phyloP scores from a whole-genome alignment of 192 early-diverging fungal species.

The Allomyces macrogynus region DNA sequence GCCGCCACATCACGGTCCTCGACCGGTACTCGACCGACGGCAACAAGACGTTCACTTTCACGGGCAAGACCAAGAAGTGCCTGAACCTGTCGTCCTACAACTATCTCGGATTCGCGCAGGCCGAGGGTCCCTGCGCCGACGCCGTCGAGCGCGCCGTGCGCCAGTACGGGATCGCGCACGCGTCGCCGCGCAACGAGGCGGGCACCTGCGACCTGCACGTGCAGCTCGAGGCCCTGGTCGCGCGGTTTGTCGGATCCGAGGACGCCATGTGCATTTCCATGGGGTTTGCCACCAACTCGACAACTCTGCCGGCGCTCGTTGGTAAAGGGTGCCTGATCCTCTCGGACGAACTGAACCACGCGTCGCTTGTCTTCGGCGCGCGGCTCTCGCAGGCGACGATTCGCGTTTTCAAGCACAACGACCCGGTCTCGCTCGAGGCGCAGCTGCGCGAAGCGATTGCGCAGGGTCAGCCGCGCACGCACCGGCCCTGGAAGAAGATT shows the following conservation, averaged over 20 bases:
- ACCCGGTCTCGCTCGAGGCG: conserved; percentile 51
- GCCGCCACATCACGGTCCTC: conserved; percentile 60
- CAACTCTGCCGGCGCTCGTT: conserved; percentile 74
- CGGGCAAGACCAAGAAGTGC: conserved; percentile 52
- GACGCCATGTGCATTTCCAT: conserved; percentile 72
- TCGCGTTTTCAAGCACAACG: conserved; percentile 88
- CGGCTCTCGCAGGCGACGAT: conserved; percentile 75
- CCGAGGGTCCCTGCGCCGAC: conserved; percentile 81
- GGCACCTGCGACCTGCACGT: conserved; percentile 48
- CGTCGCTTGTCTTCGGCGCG: conserved; percentile 82
- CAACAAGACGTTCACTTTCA: conserved; percentile 66
- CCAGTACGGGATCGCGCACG: conserved; percentile 48
- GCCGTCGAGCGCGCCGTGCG: conserved; percentile 58
- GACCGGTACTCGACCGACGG: conserved; percentile 71
- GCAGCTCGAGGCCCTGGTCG: conserved; percentile 66
- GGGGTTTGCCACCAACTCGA: conserved; percentile 96
- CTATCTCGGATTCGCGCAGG: conserved; percentile 92
- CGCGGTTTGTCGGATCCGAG: conserved; percentile 75
- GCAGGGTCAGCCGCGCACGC: conserved; percentile 91
- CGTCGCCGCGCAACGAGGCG: conserved; percentile 46
- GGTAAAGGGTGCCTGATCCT: conserved; percentile 73
- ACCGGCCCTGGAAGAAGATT: conserved; percentile 98
- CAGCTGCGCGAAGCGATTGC: conserved; percentile 71
- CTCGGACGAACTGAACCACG: conserved; percentile 89
- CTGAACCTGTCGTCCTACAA: conserved; percentile 95